phyloP scores from a whole-genome alignment of 805 yeast genomes.

The Grigorovia yakushimaensis region DNA sequence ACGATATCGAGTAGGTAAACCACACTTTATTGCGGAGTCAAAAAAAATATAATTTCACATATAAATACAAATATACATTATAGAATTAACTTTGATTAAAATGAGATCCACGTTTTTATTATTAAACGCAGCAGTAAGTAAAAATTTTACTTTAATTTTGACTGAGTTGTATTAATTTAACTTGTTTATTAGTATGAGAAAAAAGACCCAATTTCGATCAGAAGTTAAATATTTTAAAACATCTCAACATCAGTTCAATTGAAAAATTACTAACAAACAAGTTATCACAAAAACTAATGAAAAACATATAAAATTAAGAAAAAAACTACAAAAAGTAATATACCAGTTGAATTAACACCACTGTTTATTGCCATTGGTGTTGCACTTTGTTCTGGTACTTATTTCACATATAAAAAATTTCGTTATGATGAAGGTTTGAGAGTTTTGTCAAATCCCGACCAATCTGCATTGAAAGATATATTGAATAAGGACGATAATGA shows the following conservation, averaged over 20 bases:
- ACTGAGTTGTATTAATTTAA: too few relatives aligned
- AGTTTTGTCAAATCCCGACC: conserved; percentile 37
- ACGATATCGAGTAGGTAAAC: too few relatives aligned
- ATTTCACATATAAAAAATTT: conserved; percentile 43
- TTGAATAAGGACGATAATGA: conserved; percentile 5
- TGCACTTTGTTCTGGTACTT: conserved; percentile 41
- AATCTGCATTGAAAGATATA: conserved; percentile 25
- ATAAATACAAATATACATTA: too few relatives aligned
- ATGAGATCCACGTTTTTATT: conserved; percentile 7
- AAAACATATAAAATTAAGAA: conserved; percentile 17
- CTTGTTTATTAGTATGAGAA: too few relatives aligned
- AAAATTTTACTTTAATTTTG: too few relatives aligned
- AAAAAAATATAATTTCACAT: too few relatives aligned
- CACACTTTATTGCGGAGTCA: too few relatives aligned
- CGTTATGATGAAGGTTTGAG: conserved; percentile 40
- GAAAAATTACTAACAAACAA: neutral
- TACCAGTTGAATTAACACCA: conserved; percentile 53
- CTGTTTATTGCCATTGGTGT: conserved; percentile 47
- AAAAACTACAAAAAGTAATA: conserved; percentile 27
- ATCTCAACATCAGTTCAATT: too few relatives aligned
- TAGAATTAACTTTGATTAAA: too few relatives aligned
- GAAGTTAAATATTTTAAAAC: too few relatives aligned
- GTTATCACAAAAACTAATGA: neutral
- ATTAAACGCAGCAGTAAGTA: conserved; percentile 8
- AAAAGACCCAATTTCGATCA: too few relatives aligned